Evolutionary conservation across 140 eudicot genomes (phyloP).

Genomic region (Oenanthe javanica): DNA sequence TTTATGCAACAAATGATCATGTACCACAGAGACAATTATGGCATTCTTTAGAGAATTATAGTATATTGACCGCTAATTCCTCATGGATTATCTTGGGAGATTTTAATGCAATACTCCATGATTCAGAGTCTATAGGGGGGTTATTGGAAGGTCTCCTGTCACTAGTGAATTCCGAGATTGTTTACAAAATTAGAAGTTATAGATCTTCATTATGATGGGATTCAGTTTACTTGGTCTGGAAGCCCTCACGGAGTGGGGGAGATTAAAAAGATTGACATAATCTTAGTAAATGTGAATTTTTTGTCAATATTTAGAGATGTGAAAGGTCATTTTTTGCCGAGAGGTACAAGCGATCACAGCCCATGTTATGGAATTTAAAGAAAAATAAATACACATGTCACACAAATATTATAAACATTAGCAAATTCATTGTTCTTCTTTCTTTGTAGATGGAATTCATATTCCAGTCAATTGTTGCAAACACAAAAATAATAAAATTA

Average conservation of each 20-base stretch:
- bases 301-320: too few relatives aligned
- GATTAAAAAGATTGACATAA: too few relatives aligned
- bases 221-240: not conserved
- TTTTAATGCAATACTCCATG: not conserved
- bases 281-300: too few relatives aligned
- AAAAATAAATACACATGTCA: too few relatives aligned
- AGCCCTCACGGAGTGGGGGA: not conserved
- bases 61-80: not conserved
- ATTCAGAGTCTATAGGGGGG: not conserved
- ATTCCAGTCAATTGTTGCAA: too few relatives aligned
- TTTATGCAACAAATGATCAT: not conserved
- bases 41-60: not conserved
- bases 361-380: too few relatives aligned
- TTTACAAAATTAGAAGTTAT: not conserved
- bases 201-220: not conserved
- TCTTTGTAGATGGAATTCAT: too few relatives aligned
- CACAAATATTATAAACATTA: too few relatives aligned
- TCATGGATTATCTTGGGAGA: not conserved
- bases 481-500: too few relatives aligned
- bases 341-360: too few relatives aligned
- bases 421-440: too few relatives aligned
- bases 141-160: not conserved
- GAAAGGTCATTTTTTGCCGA: too few relatives aligned
- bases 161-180: not conserved
- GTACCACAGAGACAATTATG: not conserved